Percentiles rank a stretch among this genome's conserved stretches.
Conservation (phyloP, 495 filamentous ascomycete species). For the Talaromyces wortmannii region DNA sequence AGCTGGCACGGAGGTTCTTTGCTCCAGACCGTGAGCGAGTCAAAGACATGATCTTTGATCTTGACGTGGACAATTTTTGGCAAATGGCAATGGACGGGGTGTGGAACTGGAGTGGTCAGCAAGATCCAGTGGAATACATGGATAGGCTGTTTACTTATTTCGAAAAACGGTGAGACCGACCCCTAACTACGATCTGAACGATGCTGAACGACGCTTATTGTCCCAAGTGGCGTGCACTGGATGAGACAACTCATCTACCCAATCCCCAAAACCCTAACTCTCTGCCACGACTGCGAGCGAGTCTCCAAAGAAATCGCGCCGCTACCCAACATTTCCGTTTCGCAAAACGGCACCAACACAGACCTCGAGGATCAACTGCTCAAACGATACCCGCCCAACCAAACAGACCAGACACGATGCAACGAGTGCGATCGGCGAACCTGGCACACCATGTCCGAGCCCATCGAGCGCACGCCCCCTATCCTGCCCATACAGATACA, state of each 20-base stretch:
- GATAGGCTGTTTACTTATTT: slow-evolving; percentile 5
- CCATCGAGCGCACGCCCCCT: not conserved
- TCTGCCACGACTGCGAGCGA: too few relatives aligned
- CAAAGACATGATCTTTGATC: not conserved
- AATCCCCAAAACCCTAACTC: too few relatives aligned
- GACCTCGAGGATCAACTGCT: not conserved
- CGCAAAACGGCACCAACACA: too few relatives aligned
- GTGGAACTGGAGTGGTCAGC: slow-evolving; percentile 1
- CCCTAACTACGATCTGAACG: too few relatives aligned
- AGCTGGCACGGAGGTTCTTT: slow-evolving; percentile 15
- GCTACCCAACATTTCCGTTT: too few relatives aligned
- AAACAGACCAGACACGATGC: not conserved
- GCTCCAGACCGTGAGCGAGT: not conserved
- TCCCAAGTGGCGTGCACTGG: too few relatives aligned
- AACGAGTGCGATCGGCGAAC: not conserved
- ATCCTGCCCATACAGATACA: not conserved
- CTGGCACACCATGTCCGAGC: not conserved
- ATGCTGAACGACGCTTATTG: too few relatives aligned
- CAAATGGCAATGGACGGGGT: not conserved
- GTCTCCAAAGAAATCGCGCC: too few relatives aligned
- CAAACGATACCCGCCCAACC: not conserved
- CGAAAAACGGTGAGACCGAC: too few relatives aligned
- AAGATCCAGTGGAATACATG: slow-evolving; percentile 21
- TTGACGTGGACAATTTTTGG: not conserved
- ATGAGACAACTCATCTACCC: too few relatives aligned